Evolutionary conservation across 2,329 filamentous ascomycete genomes (phyloP).

Genomic region (Scytalidium lignicola): DNA sequence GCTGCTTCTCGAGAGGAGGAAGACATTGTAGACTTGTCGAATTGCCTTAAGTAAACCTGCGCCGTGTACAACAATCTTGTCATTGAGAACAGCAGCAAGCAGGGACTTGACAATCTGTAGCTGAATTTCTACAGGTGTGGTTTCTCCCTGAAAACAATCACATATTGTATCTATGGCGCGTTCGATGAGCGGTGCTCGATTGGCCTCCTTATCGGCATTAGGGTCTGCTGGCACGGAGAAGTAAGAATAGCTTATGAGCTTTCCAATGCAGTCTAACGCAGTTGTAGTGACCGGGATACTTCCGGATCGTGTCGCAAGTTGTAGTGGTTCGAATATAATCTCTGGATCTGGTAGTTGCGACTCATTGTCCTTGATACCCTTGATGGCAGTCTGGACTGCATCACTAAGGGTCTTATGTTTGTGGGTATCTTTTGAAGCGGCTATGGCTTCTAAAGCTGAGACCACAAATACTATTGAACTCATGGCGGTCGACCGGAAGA

Average conservation of each 20-base stretch:
- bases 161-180: slow-evolving; percentile 98
- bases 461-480: slow-evolving; percentile 96
- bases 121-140: slow-evolving; percentile 85
- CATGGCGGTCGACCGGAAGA: slow-evolving; percentile 50
- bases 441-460: slow-evolving; percentile 87
- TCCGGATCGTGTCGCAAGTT: slow-evolving; percentile 80
- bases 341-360: slow-evolving; percentile 81
- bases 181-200: slow-evolving; percentile 77
- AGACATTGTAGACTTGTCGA: slow-evolving; percentile 98
- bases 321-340: slow-evolving; percentile 83
- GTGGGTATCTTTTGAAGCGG: slow-evolving; percentile 83
- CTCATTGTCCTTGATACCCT: slow-evolving; percentile 81
- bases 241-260: slow-evolving; percentile 98
- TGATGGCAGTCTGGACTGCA: slow-evolving; percentile 72
- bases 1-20: slow-evolving; percentile 87
- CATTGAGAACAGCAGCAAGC: slow-evolving; percentile 89
- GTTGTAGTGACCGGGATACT: slow-evolving; percentile 83
- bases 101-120: slow-evolving; percentile 98
- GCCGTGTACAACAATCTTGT: slow-evolving; percentile 98
- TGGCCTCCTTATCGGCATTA: slow-evolving; percentile 30
- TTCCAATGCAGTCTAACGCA: slow-evolving; percentile 95
- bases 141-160: slow-evolving; percentile 97
- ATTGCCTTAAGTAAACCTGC: slow-evolving; percentile 94
- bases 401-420: slow-evolving; percentile 81
- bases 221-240: slow-evolving; percentile 67